Base-by-base conservation (phyloP, 1,284 basidiomycete species). In the Ustilago bromivora region DNA sequence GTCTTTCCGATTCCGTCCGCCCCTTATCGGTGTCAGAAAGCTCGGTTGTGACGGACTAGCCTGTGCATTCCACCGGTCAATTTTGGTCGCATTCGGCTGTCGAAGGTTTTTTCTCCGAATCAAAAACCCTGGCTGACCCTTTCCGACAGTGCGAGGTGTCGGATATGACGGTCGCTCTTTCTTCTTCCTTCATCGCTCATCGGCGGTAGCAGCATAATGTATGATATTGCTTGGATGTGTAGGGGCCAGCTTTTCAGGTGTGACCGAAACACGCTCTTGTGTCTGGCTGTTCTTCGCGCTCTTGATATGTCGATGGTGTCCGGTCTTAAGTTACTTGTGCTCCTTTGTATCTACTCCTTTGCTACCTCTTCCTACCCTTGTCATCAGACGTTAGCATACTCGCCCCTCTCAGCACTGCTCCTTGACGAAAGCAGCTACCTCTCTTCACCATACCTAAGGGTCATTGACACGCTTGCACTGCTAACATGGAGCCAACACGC, bases 111-210 rank as follows among this genome's bases (percentile, higher is more conserved):
- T 67, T 67, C 59, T 61, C 59, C 65, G 65, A 61, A n/a, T 23
- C 12, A 1, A n/a, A 23, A 17, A 46, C 15, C 1, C n/a, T 28
- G 23, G 40, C 6, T 9, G 11, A 15, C 10, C 51, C 61, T 34
- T 56, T 61, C 61, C 17, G 58, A 56, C 65, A 60, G 57, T 49
- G 62, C 61, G 15, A 19, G 23, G 3, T 10, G 35, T 70, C 61
- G 68, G 68, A n/a, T 36, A 55, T 70, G 61, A 70, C 68, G 68
- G 68, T 68, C 55, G 5, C 17, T 19, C 49, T 23, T 23, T 40
- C 49, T 61, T 19, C n/a, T 46, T 17, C 41, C 8, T 8, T 19
- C n/a, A 2, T 46, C 43, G 19, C 19, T 46, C 43, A 41, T 41
- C 12, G 17, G 40, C 40, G 11, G 43, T 46, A 7, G n/a, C 43